These are phyloP conservation scores for Globisporangium parvum DNA, from an alignment of 352 stramenopile species.

Conservation along the genomic window DNA sequence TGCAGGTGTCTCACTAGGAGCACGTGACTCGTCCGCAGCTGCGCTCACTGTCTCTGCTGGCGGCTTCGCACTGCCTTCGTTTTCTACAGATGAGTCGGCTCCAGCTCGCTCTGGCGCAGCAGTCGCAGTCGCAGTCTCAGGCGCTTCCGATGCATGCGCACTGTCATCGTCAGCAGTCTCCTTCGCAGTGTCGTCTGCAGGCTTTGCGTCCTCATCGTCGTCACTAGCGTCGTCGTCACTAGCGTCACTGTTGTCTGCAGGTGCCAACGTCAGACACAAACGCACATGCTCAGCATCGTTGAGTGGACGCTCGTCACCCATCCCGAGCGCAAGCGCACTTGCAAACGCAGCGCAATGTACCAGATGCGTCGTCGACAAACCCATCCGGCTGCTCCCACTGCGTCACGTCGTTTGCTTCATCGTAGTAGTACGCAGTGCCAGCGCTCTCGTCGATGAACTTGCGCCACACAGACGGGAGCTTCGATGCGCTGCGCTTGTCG, in stretches of 20 bases:
- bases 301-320: not conserved
- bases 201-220: constrained; percentile 14
- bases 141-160: too few species aligned
- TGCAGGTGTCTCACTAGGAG: too few species aligned
- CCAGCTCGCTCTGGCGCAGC: too few species aligned
- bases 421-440: constrained; percentile 64
- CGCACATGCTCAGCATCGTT: not conserved
- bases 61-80: too few species aligned
- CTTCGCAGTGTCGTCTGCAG: too few species aligned
- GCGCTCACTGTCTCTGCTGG: too few species aligned
- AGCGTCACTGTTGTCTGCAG: constrained; percentile 2
- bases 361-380: constrained; percentile 21
- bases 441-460: constrained; percentile 58
- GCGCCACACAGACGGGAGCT: constrained; percentile 39
- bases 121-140: too few species aligned
- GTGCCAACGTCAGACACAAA: not conserved
- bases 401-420: constrained; percentile 59
- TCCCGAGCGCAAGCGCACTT: not conserved
- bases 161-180: too few species aligned
- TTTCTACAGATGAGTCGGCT: too few species aligned
- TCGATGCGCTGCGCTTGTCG: constrained; percentile 6
- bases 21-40: too few species aligned
- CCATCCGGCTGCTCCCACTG: constrained; percentile 69
- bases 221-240: constrained; percentile 9
- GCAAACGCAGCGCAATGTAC: constrained; percentile 6